phyloP scores from a whole-genome alignment of 495 filamentous ascomycete species.

The Gamarada debralockiae region DNA sequence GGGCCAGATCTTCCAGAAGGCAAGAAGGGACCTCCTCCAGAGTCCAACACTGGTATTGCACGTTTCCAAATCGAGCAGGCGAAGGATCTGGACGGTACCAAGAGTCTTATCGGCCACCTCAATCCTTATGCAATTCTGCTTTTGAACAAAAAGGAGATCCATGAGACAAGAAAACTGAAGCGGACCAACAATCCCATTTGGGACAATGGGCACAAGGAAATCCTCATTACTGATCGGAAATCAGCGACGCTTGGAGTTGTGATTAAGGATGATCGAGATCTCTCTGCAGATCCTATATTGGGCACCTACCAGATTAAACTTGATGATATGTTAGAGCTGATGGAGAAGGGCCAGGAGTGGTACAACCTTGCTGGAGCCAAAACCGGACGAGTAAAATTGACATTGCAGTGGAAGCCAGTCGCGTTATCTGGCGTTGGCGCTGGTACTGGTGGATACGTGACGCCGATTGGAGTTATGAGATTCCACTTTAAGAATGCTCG shows the following conservation, averaged over 20 bases:
- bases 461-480: slow-evolving; percentile 90
- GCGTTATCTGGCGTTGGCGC: slow-evolving; percentile 67
- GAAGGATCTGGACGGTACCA: slow-evolving; percentile 88
- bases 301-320: slow-evolving; percentile 93
- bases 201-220: slow-evolving; percentile 84
- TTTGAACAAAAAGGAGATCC: slow-evolving; percentile 85
- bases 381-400: slow-evolving; percentile 83
- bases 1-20: slow-evolving; percentile 69
- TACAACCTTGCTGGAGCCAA: slow-evolving; percentile 82
- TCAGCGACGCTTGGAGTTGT: slow-evolving; percentile 81
- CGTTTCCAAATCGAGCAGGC: slow-evolving; percentile 91
- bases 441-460: slow-evolving; percentile 84
- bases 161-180: slow-evolving; percentile 83
- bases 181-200: slow-evolving; percentile 95
- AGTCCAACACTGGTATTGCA: slow-evolving; percentile 87
- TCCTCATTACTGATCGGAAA: slow-evolving; percentile 91
- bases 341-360: slow-evolving; percentile 93
- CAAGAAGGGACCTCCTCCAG: slow-evolving; percentile 72
- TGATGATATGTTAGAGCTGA: slow-evolving; percentile 86
- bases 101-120: slow-evolving; percentile 82
- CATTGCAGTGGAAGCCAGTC: slow-evolving; percentile 91
- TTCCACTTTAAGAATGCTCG: slow-evolving; percentile 84
- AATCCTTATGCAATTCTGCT: slow-evolving; percentile 86
- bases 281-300: slow-evolving; percentile 76
- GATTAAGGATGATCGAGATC: slow-evolving; percentile 91